Base-by-base conservation (phyloP, 805 yeast species). In the Candida nemodendra region DNA sequence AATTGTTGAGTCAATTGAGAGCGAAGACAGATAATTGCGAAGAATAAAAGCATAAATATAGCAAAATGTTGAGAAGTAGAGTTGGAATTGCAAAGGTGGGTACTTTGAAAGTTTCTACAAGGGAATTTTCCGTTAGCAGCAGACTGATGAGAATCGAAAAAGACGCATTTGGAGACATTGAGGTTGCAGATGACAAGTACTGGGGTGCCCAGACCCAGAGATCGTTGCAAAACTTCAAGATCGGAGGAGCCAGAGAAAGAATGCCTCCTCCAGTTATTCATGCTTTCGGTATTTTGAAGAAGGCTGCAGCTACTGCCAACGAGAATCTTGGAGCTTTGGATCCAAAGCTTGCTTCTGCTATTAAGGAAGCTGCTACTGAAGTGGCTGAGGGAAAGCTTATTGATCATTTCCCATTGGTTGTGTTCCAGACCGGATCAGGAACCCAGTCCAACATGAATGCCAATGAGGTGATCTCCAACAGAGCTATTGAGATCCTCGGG, bases 181-280 rank as follows among this genome's bases (percentile, higher is more conserved):
- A 89, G 62, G 99, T 91, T 35, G 89, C 86, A 42, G 69, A 78
- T 47, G 76, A 85, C 55, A 81, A 78, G 64, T 91, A 91, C 75
- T 91, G 96, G 91, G 99, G 99, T 44, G 98, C 98, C 30, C 99
- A 93, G 70, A 93, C 99, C 45, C 90, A 85, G 59, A 80, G 98
- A 68, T 90, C 98, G 15, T 75, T 79, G 52, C 83, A 81, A 67
- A 93, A 93, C 76, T 93, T 93, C 76, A 85, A 89, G 67, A 93
- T 93, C 57, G 99, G 99, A 50, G 97, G 97, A 42, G 73, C 76
- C 13, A 79, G 89, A 52, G 98, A 93, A 62, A 75, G 77, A 46
- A 82, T 91, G 83, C 98, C 98, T 37, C 80, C 79, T 53, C 96
- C 98, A 19, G 76, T 93, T 39, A 81, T 93, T 52, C 77, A 74